Evolutionary conservation across 148 eudicot genomes (phyloP).

Genomic region (Limonium bicolor): DNA sequence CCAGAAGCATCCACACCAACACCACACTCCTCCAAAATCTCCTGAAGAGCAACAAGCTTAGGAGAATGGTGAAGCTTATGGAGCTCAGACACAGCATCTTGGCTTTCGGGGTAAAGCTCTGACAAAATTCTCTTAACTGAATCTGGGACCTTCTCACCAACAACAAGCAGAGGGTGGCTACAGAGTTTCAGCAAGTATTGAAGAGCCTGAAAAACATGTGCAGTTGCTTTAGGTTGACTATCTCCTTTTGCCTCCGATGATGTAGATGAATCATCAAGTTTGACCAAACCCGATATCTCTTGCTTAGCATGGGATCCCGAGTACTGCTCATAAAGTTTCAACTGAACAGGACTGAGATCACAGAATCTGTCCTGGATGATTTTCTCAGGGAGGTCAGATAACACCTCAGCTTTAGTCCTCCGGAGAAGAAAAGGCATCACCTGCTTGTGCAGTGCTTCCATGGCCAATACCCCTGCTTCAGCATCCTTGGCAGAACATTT

Average conservation of each 20-base stretch:
- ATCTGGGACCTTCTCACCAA: constrained; percentile 56
- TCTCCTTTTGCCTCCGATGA: constrained; percentile 48
- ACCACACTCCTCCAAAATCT: constrained; percentile 97
- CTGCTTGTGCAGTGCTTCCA: constrained; percentile 99
- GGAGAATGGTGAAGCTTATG: constrained; percentile 92
- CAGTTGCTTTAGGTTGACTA: constrained; percentile 47
- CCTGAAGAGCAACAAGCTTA: constrained; percentile 90
- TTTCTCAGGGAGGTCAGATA: constrained; percentile 98
- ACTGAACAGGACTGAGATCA: constrained; percentile 83
- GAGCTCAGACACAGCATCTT: constrained; percentile 59
- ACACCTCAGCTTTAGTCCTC: constrained; percentile 90
- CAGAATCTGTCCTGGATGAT: constrained; percentile 97
- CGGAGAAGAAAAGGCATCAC: constrained; percentile 98
- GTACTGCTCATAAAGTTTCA: constrained; percentile 89
- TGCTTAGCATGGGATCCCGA: constrained; percentile 75
- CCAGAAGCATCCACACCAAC: constrained; percentile 67
- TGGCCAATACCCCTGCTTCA: constrained; percentile 91
- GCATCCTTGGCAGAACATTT: constrained; percentile 98
- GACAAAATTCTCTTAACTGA: constrained; percentile 38
- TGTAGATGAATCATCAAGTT: constrained; percentile 29
- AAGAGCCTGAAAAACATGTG: constrained; percentile 96
- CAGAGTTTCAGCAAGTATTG: constrained; percentile 93
- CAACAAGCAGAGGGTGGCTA: constrained; percentile 92
- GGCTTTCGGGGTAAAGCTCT: constrained; percentile 35
- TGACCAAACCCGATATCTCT: constrained; percentile 72